Conservation (phyloP, 2,329 filamentous ascomycete species). For the Penicillium sp. region DNA sequence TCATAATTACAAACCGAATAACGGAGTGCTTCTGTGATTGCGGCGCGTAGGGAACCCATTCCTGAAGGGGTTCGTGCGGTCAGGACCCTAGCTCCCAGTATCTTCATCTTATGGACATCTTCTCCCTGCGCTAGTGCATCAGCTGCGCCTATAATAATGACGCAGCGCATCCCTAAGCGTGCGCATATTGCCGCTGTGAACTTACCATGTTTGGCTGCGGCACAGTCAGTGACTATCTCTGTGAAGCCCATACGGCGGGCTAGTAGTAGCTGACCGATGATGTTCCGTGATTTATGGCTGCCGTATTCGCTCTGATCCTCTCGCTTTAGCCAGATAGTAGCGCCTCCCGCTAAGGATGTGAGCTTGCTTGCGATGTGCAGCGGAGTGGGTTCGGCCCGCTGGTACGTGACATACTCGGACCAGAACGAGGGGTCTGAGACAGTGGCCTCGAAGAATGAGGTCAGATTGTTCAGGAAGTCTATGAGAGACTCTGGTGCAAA, state of each 20-base stretch:
- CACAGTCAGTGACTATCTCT: conserved; percentile 27
- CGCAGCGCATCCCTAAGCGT: conserved; percentile 20
- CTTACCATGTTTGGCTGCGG: conserved; percentile 25
- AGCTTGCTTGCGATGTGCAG: conserved; percentile 20
- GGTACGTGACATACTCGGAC: conserved; percentile 23
- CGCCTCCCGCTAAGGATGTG: conserved; percentile 17
- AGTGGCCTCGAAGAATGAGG: conserved; percentile 23
- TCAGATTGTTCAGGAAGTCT: conserved; percentile 25
- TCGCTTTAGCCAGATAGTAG: conserved; percentile 28
- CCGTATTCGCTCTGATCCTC: conserved; percentile 26
- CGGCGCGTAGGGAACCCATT: conserved; percentile 23
- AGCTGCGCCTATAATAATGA: conserved; percentile 24
- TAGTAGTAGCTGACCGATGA: conserved; percentile 23
- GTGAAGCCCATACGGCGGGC: conserved; percentile 22
- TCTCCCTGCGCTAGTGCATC: conserved; percentile 19
- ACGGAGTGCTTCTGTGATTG: conserved; percentile 27
- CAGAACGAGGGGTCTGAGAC: conserved; percentile 28
- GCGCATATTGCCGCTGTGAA: conserved; percentile 25
- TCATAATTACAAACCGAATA: conserved; percentile 27
- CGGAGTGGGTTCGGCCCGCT: conserved; percentile 17
- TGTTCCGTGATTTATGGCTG: conserved; percentile 25
- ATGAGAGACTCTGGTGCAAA: conserved; percentile 31
- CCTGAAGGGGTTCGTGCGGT: conserved; percentile 23
- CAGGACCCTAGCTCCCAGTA: conserved; percentile 23
- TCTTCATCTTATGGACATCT: conserved; percentile 23